Base-by-base conservation (phyloP, 1,284 basidiomycete species). In the Termitomyces sp. region DNA sequence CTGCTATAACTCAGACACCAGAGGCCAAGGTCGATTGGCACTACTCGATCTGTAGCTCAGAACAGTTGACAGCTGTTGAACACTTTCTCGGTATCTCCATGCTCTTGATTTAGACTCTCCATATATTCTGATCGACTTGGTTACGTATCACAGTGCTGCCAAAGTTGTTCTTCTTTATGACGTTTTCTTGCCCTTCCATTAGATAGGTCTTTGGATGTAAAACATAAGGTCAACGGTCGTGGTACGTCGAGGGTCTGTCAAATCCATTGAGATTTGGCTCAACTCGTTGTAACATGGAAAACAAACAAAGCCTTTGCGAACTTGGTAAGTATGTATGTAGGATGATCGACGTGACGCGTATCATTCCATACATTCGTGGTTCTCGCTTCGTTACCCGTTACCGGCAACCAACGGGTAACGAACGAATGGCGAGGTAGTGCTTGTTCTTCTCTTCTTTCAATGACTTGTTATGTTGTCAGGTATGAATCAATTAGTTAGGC, bases 161-260 rank as follows among this genome's bases (percentile, higher is more conserved):
- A 65, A n/a, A n/a, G n/a, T 86, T 47, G 68, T 81, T 2, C 68
- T 82, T 1, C 68, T 86, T 28, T 68, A 64, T 24, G 24, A 24
- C 13, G 64, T 75, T 7, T 73, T 67, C 52, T 65, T 74, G 10
- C 67, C 67, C 7, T 50, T 70, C 19, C 64, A 69, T 45, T 58
- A 4, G 5, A 69, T 44, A 59, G 13, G 5, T 33, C 72, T 33
- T 69, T 69, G 7, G 61, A 56, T 39, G 65, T 65, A 2, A 64
- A 64, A 57, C 17, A 65, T 73, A 69, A 55, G 50, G 65, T 65
- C 7, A 65, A 82, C 39, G 67, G 70, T 0, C 84, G 80, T 57
- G 82, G 80, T 21, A 71, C 83, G 66, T 86, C 86, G 17, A 75
- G 85, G 39, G 83, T 81, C 59, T 34, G 69, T 58, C 34, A 17